Base-by-base conservation (phyloP, 2,329 filamentous ascomycete species). In the Cladophialophora chaetospira region DNA sequence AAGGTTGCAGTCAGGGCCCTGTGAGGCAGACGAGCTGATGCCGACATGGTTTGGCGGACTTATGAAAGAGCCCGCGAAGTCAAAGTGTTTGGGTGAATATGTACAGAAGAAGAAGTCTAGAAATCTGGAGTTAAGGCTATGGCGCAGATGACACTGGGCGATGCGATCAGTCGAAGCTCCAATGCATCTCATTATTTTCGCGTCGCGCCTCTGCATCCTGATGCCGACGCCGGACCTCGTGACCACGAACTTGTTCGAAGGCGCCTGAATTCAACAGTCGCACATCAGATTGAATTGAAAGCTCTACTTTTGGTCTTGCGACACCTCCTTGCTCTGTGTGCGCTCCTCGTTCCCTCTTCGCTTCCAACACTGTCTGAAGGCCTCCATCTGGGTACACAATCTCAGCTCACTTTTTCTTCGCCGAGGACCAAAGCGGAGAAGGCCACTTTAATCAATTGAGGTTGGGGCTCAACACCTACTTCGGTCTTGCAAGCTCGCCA, bases 291-390 rank as follows among this genome's bases (percentile, higher is more conserved):
- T 19, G 25, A 28, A 36, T 42, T 8, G 8, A 25, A 42, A 5
- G 35, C 26, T 9, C 11, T 26, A 11, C 50, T 45, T 40, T 45
- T 52, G n/a, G 47, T 26, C 33, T n/a, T 45, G 10, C 9, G 44
- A 45, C 10, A 43, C 81, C 69, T 96, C 87, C 69, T 91, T 93
- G 38, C 82, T 86, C 52, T 81, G 81, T 0, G 92, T 97, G 68
- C 94, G 84, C 71, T 88, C 77, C 67, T 96, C 87, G 72, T 97
- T 97, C 46, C 91, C 87, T 67, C 95, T 87, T 62, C 80, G 81
- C 75, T 95, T 96, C 93, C 93, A 97, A 74, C 93, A 97, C 67
- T 88, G 82, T 68, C 86, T 86, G 71, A 97, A 97, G 2, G 82
- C 80, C 70, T 94, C 88, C 88, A 97, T 95, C 93, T 97, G 21